Percentiles rank a stretch among this genome's conserved stretches.
Conservation (phyloP, 352 stramenopile genomes). For the Thalassiosira exigua region DNA sequence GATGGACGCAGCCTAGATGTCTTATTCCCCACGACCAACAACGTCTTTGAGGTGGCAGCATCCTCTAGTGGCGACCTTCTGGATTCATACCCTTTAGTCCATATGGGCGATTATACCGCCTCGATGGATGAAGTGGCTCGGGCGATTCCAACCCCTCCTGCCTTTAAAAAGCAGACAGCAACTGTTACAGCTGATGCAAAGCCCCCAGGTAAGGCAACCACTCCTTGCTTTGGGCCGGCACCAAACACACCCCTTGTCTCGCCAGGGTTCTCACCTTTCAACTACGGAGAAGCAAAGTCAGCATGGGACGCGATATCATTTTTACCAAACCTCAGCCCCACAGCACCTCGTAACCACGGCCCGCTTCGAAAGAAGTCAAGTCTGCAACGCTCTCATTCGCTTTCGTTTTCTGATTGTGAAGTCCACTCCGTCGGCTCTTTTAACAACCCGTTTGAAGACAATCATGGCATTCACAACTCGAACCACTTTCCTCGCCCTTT, state of each 20-base stretch:
- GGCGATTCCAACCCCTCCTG: constrained; percentile 46
- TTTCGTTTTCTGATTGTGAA: constrained; percentile 54
- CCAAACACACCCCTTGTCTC: constrained; percentile 9
- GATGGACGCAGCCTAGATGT: too few species aligned
- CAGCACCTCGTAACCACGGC: neutral
- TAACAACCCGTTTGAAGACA: constrained; percentile 55
- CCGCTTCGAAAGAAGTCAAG: neutral
- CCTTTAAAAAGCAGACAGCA: constrained; percentile 4
- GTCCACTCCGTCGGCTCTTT: constrained; percentile 39
- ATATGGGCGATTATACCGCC: constrained; percentile 39
- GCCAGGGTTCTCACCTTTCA: constrained; percentile 18
- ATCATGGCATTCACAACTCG: constrained; percentile 3
- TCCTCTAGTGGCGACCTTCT: neutral
- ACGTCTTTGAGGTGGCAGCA: constrained; percentile 12
- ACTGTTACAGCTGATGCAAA: constrained; percentile 14
- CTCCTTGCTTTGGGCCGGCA: too few species aligned
- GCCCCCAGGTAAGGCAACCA: too few species aligned
- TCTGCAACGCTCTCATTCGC: constrained; percentile 39
- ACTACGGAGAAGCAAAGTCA: constrained; percentile 14
- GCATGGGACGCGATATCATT: constrained; percentile 39
- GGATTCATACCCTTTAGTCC: constrained; percentile 35
- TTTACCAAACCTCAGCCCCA: constrained; percentile 17
- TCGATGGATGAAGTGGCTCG: constrained; percentile 41
- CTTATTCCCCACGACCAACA: constrained; percentile 21
- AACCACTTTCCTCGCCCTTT: constrained; percentile 1